A percentile compares a stretch with the other conserved stretches of the same genome.
These are phyloP conservation scores for Monilinia laxa DNA, from an alignment of 2,329 filamentous ascomycete species.

Conservation along the genomic window DNA sequence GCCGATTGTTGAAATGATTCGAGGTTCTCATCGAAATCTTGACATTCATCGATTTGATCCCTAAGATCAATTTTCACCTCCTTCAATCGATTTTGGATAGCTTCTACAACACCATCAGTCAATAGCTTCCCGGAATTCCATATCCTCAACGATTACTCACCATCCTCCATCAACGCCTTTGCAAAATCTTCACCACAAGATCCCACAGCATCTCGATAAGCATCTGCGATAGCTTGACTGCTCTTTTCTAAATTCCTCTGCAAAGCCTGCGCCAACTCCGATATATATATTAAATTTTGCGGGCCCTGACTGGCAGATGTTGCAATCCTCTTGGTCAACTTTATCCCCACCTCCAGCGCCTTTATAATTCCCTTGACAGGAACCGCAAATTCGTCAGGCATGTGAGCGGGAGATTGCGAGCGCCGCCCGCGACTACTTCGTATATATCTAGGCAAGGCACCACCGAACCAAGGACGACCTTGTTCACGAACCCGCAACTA, in stretches of 20 bases:
- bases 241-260: conserved; percentile 32
- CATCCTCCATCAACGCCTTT: conserved; percentile 34
- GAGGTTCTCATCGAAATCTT: conserved; percentile 36
- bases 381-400: conserved; percentile 31
- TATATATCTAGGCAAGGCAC: neutral
- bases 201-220: conserved; percentile 32
- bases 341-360: conserved; percentile 36
- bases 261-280: conserved; percentile 32
- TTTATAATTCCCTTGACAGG: conserved; percentile 38
- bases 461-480: conserved; percentile 5
- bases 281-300: conserved; percentile 33
- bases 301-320: conserved; percentile 31
- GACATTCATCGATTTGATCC: conserved; percentile 36
- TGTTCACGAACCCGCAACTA: neutral
- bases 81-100: conserved; percentile 33
- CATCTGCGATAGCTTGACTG: conserved; percentile 32
- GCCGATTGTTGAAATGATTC: conserved; percentile 32
- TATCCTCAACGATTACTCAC: conserved; percentile 27
- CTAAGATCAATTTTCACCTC: conserved; percentile 36
- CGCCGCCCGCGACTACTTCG: conserved; percentile 2
- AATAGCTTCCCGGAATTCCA: conserved; percentile 6
- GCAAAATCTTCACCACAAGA: conserved; percentile 34
- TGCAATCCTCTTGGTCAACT: conserved; percentile 33
- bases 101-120: conserved; percentile 28
- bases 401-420: conserved; percentile 16